Conservation (phyloP, 1,284 basidiomycete genomes). For the Neotropicomus parvogracilis region DNA sequence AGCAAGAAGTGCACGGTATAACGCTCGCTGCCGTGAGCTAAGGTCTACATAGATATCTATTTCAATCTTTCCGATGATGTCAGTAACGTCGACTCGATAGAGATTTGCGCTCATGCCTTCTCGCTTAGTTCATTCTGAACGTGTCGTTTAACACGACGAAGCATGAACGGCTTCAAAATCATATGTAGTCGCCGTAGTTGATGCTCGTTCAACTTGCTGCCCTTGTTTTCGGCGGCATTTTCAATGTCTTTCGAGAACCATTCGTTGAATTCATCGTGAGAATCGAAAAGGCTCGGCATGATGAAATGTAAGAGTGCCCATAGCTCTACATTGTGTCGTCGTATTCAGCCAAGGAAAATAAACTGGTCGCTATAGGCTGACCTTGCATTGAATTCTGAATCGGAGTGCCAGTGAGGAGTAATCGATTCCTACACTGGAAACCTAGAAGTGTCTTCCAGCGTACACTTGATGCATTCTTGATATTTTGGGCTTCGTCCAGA, state of each 20-base stretch:
- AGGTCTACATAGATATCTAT: conserved; percentile 94
- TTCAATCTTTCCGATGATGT: conserved; percentile 71
- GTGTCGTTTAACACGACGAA: conserved; percentile 95
- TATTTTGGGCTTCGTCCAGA: conserved; percentile 98
- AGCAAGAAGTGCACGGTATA: conserved; percentile 88
- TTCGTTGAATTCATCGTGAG: conserved; percentile 98
- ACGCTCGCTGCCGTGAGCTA: conserved; percentile 88
- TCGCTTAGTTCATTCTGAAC: conserved; percentile 99
- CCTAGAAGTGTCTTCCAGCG: conserved; percentile 97
- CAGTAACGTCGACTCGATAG: neutral
- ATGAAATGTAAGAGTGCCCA: conserved; percentile 99
- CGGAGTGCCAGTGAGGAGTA: conserved; percentile 95
- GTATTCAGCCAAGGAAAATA: conserved; percentile 12
- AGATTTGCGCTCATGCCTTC: conserved; percentile 57
- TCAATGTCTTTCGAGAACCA: conserved; percentile 99
- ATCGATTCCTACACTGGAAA: conserved; percentile 94
- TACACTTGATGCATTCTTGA: conserved; percentile 97
- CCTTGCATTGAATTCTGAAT: conserved; percentile 99
- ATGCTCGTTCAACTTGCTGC: conserved; percentile 89
- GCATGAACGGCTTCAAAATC: conserved; percentile 99
- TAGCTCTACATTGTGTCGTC: conserved; percentile 66
- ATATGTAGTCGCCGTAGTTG: conserved; percentile 95
- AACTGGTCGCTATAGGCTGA: conserved; percentile 33
- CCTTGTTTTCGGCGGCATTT: conserved; percentile 89
- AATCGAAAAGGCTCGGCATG: conserved; percentile 99